Percentiles rank a stretch among this genome's conserved stretches.
phyloP scores from a whole-genome alignment of 2,329 filamentous ascomycete genomes.

The Cladorrhinum sp. region DNA sequence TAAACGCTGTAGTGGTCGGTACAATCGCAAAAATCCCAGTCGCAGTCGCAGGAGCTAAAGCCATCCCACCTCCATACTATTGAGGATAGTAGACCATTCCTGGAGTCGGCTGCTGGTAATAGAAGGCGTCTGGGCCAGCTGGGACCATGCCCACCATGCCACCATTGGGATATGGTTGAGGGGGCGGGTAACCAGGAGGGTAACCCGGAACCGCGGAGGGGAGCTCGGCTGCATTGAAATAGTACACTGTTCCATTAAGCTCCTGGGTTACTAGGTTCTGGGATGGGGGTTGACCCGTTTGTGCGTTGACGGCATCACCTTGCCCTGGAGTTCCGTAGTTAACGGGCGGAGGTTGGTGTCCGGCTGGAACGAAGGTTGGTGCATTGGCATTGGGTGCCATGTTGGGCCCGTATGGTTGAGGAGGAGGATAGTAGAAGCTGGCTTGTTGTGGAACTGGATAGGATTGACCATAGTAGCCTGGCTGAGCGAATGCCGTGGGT shows the following conservation, averaged over 20 bases:
- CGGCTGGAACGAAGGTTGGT: constrained; percentile 58
- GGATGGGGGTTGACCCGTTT: constrained; percentile 49
- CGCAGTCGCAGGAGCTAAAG: neutral
- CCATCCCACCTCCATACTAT: constrained; percentile 38
- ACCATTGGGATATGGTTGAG: constrained; percentile 50
- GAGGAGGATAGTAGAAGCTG: constrained; percentile 64
- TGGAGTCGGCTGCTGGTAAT: constrained; percentile 57
- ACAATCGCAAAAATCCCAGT: neutral
- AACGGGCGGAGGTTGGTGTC: constrained; percentile 41
- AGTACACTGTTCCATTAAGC: constrained; percentile 94
- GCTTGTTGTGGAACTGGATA: constrained; percentile 59
- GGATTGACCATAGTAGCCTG: constrained; percentile 55
- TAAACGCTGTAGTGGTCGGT: neutral
- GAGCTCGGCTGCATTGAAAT: constrained; percentile 67
- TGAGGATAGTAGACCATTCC: constrained; percentile 62
- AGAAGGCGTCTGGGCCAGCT: constrained; percentile 65
- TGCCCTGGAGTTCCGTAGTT: constrained; percentile 44
- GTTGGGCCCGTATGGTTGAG: constrained; percentile 42
- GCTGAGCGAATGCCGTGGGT: constrained; percentile 62
- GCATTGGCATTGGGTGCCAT: constrained; percentile 41
- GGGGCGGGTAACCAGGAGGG: constrained; percentile 26
- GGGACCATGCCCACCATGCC: constrained; percentile 73
- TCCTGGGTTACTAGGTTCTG: constrained; percentile 72
- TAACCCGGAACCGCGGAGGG: constrained; percentile 27
- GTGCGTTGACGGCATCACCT: constrained; percentile 35